Percentiles rank a stretch among this genome's conserved stretches.
phyloP scores from a whole-genome alignment of 805 yeast species.

The Blastobotrys chiropterorum region DNA sequence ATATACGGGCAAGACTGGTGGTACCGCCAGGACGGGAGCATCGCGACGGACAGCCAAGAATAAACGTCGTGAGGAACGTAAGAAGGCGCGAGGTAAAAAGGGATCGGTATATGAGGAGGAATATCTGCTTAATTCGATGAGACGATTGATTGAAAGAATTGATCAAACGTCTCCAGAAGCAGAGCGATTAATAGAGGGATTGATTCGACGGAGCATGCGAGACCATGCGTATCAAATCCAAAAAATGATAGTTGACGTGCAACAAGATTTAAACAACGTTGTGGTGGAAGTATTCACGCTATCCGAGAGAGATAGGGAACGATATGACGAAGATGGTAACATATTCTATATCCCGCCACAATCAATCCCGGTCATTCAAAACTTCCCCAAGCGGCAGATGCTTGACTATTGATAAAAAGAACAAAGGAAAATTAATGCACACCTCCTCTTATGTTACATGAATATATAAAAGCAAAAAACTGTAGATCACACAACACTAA shows the following conservation, averaged over 20 bases:
- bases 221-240: conserved; percentile 83
- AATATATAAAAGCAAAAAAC: not conserved
- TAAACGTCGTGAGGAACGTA: conserved; percentile 90
- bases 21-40: conserved; percentile 95
- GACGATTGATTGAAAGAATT: conserved; percentile 79
- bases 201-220: conserved; percentile 62
- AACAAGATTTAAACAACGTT: conserved; percentile 50
- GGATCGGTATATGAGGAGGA: conserved; percentile 98
- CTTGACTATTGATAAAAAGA: conserved; percentile 12
- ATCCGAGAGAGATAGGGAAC: conserved; percentile 80
- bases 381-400: conserved; percentile 34
- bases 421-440: too few species aligned
- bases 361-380: conserved; percentile 60
- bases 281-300: conserved; percentile 71
- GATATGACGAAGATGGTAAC: conserved; percentile 84
- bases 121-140: conserved; percentile 79
- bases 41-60: conserved; percentile 89
- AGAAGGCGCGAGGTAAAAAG: conserved; percentile 93
- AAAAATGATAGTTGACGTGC: conserved; percentile 52
- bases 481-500: not conserved
- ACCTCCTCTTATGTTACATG: not conserved
- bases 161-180: conserved; percentile 73
- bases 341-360: conserved; percentile 71
- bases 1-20: conserved; percentile 92
- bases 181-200: conserved; percentile 60